Evolutionary conservation across 306 rosid species (phyloP).

Genomic region (Lotus japonicus): DNA sequence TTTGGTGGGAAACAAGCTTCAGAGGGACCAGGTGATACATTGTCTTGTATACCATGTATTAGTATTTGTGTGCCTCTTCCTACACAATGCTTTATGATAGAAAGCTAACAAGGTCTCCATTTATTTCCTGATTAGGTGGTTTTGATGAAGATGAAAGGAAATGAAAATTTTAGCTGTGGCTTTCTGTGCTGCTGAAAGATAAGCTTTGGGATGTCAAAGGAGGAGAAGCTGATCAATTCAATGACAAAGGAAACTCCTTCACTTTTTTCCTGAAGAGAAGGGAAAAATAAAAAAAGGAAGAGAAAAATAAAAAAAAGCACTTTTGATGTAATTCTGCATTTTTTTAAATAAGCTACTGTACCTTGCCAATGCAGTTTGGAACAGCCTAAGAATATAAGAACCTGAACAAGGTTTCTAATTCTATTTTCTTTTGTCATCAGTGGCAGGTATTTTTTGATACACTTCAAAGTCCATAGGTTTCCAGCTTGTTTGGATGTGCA

Average conservation of each 20-base stretch:
- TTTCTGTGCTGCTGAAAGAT: conserved; percentile 21
- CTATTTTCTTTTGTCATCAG: conserved; percentile 21
- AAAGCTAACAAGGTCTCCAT: neutral
- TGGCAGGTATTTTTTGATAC: neutral
- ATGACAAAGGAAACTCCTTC: conserved; percentile 26
- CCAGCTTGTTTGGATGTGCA: too few relatives aligned
- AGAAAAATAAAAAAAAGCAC: neutral
- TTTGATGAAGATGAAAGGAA: conserved; percentile 38
- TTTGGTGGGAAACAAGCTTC: conserved; percentile 48
- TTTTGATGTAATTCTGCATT: conserved; percentile 7
- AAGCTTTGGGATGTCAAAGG: conserved; percentile 24
- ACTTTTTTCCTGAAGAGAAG: neutral
- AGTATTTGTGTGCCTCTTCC: neutral
- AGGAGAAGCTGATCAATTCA: conserved; percentile 26
- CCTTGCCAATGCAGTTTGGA: conserved; percentile 59
- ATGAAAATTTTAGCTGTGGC: conserved; percentile 22
- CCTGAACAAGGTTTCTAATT: conserved; percentile 25
- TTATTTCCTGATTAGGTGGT: conserved; percentile 32
- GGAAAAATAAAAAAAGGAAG: neutral
- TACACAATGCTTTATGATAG: neutral
- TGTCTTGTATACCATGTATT: neutral
- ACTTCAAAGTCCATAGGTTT: too few relatives aligned
- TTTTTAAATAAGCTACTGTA: conserved; percentile 6
- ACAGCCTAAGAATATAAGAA: conserved; percentile 34
- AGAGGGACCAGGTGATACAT: conserved; percentile 47